These are phyloP conservation scores for Termitomyces sp. DNA, from an alignment of 768 basidiomycete genomes.

Conservation along the genomic window DNA sequence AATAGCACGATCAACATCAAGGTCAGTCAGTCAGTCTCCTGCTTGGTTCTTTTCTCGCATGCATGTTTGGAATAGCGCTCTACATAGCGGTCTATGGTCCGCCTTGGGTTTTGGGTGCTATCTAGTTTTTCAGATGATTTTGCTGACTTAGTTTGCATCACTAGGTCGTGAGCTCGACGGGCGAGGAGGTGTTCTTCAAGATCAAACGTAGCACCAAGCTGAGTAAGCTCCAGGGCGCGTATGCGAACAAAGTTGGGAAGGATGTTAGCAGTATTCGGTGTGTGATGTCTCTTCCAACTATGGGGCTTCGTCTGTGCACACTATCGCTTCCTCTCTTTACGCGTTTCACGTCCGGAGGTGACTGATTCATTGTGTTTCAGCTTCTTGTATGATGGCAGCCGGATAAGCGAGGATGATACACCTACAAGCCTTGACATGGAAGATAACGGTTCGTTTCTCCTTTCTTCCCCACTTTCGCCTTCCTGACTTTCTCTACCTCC, in stretches of 20 bases:
- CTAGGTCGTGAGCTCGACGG: slow-evolving; percentile 68
- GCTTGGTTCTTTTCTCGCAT: no score
- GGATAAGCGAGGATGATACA: slow-evolving; percentile 88
- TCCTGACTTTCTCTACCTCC: not conserved
- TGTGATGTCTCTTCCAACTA: slow-evolving; percentile 19
- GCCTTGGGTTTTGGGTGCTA: no score
- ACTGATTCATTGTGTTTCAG: slow-evolving; percentile 31
- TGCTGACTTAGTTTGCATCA: not conserved
- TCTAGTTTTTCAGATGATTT: no score
- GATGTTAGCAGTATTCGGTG: slow-evolving; percentile 85
- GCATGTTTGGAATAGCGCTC: no score
- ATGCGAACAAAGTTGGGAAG: slow-evolving; percentile 92
- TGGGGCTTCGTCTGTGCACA: no score
- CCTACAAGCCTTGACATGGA: slow-evolving; percentile 85
- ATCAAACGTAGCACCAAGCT: slow-evolving; percentile 92
- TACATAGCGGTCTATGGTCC: no score
- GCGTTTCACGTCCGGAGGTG: not conserved
- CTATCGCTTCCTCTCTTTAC: no score
- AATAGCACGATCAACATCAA: slow-evolving; percentile 13
- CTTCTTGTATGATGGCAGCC: slow-evolving; percentile 84
- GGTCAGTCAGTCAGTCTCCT: not conserved
- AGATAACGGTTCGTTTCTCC: slow-evolving; percentile 58
- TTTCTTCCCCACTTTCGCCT: not conserved
- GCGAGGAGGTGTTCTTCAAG: slow-evolving; percentile 95
- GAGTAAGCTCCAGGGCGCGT: slow-evolving; percentile 88